Base-by-base conservation (phyloP, 2,329 filamentous ascomycete species). In the Macrophomina phaseolina region DNA sequence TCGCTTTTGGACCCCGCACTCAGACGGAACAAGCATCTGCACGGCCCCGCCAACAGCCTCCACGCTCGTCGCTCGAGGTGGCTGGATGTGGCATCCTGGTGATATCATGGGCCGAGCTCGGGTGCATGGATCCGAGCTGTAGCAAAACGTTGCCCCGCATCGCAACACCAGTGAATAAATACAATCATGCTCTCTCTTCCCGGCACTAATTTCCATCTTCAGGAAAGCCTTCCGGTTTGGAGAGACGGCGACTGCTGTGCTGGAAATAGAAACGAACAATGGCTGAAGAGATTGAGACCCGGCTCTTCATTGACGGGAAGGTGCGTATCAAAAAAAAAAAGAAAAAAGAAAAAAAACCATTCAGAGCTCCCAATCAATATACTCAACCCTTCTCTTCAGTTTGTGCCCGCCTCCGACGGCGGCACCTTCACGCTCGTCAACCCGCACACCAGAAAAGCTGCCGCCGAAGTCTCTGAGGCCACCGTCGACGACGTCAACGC, bases 351-450 rank as follows among this genome's bases (percentile, higher is more conserved):
- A 28, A 7, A 23, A 23, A 5, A 12, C 53, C 11, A 30, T 45
- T 45, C 9, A 45, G 8, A 14, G 4, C 32, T 12, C 12, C 9
- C 7, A 12, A 38, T 18, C 32, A 23, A 5, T 16, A 38, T 11
- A 30, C 34, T 52, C 38, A 28, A 23, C 23, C 23, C 73, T 72
- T 65, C 72, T 71, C 49, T 71, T 72, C 69, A 76, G 66, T 71
- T 75, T 14, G 73, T 73, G 12, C 64, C 71, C 1, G 73, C 74
- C 6, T 74, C 73, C 46, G 73, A 74, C 66, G 70, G 71, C 3
- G 70, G 66, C 9, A 71, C 72, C 8, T 76, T 76, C 51, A 70
- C 74, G 23, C 66, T 76, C 16, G 70, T 69, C 65, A 75, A 73
- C 28, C 74, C 74, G 14, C 67, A 73, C 45, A 75, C 73, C 3